Evolutionary conservation across 202 grass and related monocot genomes (phyloP), one percentile per base, ranked within the genome.

Genomic region (Panicum virgatum): DNA sequence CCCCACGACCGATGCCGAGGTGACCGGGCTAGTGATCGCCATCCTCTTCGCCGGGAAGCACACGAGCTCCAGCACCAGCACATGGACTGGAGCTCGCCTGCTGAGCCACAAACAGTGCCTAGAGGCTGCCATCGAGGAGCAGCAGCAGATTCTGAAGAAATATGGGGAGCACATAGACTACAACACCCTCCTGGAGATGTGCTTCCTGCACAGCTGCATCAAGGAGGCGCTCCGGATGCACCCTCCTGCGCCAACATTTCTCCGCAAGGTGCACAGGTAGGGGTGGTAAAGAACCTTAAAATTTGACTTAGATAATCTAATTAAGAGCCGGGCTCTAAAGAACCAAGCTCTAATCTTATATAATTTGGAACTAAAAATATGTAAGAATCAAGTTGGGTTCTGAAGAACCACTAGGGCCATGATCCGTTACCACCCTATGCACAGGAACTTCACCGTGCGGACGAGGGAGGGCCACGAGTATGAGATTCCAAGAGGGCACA

Each of bases 71-170:
- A 45, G 61, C 12, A 64, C 69, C 23, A 67, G 70, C 8, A 71
- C 82, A 14, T 89, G 87, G 82, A 89, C 69, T 3, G 87, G 82
- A 56, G 73, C 72, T 62, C 80, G 75, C 43, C 72, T 89, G 12
- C 76, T 77, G 36, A 82, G 14, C 19, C 34, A 76, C 50, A 27
- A 58, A 11, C 3, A 29, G n/a, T 80, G 42, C 20, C 38, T 89
- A 12, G 9, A 23, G 7, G 44, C 66, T 46, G 87, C 70, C 32
- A 4, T 84, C 2, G 60, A 89, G n/a, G 87, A 89, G 69, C 87
- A 89, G 46, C 66, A 77, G 30, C 53, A 71, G 20, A 77, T 82
- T 13, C 4, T 80, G 52, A 23, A 11, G n/a, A 57, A 57, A 11
- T 25, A 57, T 3, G 22, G 9, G n/a, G 53, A 9, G 0, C 5